These are phyloP conservation scores for Punctularia strigosozonata DNA, from an alignment of 768 basidiomycete species.

Conservation along the genomic window DNA sequence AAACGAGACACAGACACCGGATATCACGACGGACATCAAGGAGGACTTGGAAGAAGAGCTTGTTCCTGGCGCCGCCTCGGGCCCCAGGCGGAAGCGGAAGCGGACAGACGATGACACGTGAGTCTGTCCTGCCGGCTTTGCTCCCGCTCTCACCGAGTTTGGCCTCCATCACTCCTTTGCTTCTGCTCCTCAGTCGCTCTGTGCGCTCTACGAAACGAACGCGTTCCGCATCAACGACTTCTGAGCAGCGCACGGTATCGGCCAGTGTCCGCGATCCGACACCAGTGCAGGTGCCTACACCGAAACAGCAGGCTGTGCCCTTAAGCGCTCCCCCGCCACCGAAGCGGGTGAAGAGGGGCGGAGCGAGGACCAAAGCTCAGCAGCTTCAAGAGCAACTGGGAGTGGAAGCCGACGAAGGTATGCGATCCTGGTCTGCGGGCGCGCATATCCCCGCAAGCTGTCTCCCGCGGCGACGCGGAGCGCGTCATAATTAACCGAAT, in stretches of 20 bases:
- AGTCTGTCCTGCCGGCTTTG: slow-evolving; percentile 16
- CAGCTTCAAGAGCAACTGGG: too few relatives aligned
- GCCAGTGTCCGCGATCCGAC: slow-evolving; percentile 32
- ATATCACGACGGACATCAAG: slow-evolving; percentile 11
- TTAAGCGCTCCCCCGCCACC: slow-evolving; percentile 4
- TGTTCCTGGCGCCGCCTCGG: slow-evolving; percentile 32
- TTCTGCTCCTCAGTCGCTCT: too few relatives aligned
- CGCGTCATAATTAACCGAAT: too few relatives aligned
- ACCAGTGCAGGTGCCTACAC: slow-evolving; percentile 19
- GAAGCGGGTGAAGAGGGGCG: too few relatives aligned
- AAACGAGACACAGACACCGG: too few relatives aligned
- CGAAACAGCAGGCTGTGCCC: slow-evolving; percentile 30
- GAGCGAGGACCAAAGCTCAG: too few relatives aligned
- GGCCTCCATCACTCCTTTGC: slow-evolving; percentile 5
- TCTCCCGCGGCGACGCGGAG: too few relatives aligned
- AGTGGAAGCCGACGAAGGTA: slow-evolving; percentile 58
- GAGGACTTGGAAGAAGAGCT: slow-evolving; percentile 36
- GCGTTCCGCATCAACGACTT: slow-evolving; percentile 61
- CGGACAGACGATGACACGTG: slow-evolving; percentile 63
- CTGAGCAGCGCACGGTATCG: slow-evolving; percentile 39
- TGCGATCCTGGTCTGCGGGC: slow-evolving; percentile 11
- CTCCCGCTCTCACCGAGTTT: slow-evolving; percentile 1
- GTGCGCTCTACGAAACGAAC: slow-evolving; percentile 61
- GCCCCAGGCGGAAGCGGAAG: slow-evolving; percentile 71
- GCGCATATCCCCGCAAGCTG: too few relatives aligned